Evolutionary conservation across 805 yeast species (phyloP).

Genomic region (Pichia kluyveri): DNA sequence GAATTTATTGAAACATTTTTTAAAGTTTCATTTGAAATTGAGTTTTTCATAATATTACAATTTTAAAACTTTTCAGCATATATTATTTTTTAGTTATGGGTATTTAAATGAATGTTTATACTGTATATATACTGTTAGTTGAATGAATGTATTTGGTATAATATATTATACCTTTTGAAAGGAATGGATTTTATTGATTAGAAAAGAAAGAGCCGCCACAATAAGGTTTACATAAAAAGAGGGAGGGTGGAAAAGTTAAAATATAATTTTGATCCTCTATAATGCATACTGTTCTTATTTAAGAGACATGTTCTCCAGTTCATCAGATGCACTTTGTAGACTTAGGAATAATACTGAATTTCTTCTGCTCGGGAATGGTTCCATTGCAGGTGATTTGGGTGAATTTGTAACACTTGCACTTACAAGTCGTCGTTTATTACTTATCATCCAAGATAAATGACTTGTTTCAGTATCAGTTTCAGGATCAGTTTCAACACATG

Average conservation of each 20-base stretch:
- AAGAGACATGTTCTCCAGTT: slow-evolving; percentile 23
- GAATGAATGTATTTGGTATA: too few relatives aligned
- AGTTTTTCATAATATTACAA: neutral
- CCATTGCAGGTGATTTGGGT: slow-evolving; percentile 8
- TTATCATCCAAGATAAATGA: neutral
- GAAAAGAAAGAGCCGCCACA: too few relatives aligned
- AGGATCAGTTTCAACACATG: neutral
- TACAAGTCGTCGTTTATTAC: slow-evolving; percentile 8
- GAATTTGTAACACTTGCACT: slow-evolving; percentile 11
- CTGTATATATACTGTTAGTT: too few relatives aligned
- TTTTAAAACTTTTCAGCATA: too few relatives aligned
- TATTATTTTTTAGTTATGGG: too few relatives aligned
- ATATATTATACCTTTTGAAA: too few relatives aligned
- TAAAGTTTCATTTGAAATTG: neutral
- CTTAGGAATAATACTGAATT: slow-evolving; percentile 18
- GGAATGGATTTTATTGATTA: too few relatives aligned
- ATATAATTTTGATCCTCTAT: too few relatives aligned
- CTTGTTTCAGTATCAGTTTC: neutral
- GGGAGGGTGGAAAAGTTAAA: too few relatives aligned
- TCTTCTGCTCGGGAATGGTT: slow-evolving; percentile 13
- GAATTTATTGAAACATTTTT: neutral
- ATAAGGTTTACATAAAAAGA: too few relatives aligned
- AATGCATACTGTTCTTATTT: neutral
- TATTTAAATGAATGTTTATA: too few relatives aligned
- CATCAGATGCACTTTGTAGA: slow-evolving; percentile 24